phyloP scores from a whole-genome alignment of 306 rosid species.

The Betula pendula region DNA sequence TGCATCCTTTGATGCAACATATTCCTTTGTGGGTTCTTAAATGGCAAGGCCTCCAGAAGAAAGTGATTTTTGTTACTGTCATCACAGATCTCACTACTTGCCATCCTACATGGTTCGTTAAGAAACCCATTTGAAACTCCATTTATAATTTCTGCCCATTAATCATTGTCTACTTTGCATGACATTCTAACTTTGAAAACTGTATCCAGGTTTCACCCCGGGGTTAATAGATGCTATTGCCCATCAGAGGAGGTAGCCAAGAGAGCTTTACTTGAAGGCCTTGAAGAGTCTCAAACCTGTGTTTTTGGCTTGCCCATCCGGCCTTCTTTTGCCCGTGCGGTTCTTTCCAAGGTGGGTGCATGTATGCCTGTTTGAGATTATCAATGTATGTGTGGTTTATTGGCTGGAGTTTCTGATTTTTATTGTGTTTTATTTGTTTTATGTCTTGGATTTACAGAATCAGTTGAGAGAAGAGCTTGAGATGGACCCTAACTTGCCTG shows the following conservation, averaged over 20 bases:
- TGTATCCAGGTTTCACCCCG: slow-evolving; percentile 82
- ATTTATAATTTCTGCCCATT: not conserved
- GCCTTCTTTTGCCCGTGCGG: slow-evolving; percentile 91
- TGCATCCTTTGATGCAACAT: slow-evolving; percentile 98
- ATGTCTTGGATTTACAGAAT: slow-evolving; percentile 48
- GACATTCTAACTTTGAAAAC: slow-evolving; percentile 18
- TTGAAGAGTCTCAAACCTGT: slow-evolving; percentile 66
- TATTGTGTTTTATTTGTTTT: not conserved
- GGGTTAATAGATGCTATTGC: slow-evolving; percentile 93
- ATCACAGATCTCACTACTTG: slow-evolving; percentile 88
- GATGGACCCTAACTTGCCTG: slow-evolving; percentile 81
- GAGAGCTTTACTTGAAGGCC: slow-evolving; percentile 76
- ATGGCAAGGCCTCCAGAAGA: slow-evolving; percentile 95
- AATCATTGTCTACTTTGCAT: slow-evolving; percentile 4
- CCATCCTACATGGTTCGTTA: slow-evolving; percentile 88
- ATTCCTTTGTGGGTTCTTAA: slow-evolving; percentile 99
- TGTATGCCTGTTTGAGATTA: slow-evolving; percentile 26
- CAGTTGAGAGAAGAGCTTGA: slow-evolving; percentile 79
- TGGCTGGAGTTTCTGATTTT: slow-evolving; percentile 17
- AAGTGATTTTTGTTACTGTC: slow-evolving; percentile 85
- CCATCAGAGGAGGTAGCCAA: slow-evolving; percentile 84
- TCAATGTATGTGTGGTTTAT: not conserved
- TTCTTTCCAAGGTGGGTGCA: slow-evolving; percentile 63
- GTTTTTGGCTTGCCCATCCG: slow-evolving; percentile 89
- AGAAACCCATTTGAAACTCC: not conserved